Percentiles rank a stretch among this genome's conserved stretches.
Conservation (phyloP, 2,329 filamentous ascomycete species). For the Claviceps quebecensis region DNA sequence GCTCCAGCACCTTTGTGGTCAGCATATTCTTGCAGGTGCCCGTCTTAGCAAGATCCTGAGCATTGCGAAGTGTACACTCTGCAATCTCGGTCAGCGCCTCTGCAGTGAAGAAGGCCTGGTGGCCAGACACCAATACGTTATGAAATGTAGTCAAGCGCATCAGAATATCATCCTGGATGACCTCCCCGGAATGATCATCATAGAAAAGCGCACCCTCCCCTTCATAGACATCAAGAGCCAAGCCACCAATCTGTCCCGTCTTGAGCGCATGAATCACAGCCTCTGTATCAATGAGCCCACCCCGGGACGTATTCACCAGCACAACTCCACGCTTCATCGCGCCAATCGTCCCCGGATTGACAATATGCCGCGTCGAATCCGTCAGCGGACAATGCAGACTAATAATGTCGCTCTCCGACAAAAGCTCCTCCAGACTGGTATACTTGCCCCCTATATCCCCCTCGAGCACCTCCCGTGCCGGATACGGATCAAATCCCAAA, state of each 20-base stretch:
- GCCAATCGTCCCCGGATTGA: constrained; percentile 37
- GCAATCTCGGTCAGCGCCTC: constrained; percentile 53
- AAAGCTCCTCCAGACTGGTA: constrained; percentile 37
- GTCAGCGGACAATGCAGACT: constrained; percentile 54
- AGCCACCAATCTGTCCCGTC: constrained; percentile 40
- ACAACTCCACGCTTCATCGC: constrained; percentile 46
- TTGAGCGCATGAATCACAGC: constrained; percentile 49
- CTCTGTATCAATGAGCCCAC: constrained; percentile 46
- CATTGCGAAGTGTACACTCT: constrained; percentile 42
- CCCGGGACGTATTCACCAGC: constrained; percentile 55
- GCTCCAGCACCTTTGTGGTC: constrained; percentile 12
- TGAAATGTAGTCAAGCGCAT: constrained; percentile 55
- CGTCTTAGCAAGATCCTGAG: constrained; percentile 27
- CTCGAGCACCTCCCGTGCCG: constrained; percentile 28
- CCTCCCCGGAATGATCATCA: constrained; percentile 47
- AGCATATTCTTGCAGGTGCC: constrained; percentile 22
- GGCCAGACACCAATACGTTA: constrained; percentile 52
- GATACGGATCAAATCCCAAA: constrained; percentile 46
- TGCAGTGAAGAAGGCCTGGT: constrained; percentile 56
- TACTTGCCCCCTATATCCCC: constrained; percentile 38
- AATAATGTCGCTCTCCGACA: constrained; percentile 44
- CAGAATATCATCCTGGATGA: constrained; percentile 52
- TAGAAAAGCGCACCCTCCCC: constrained; percentile 51
- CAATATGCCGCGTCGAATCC: constrained; percentile 43
- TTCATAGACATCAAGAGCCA: constrained; percentile 57